Evolutionary conservation across 2,329 filamentous ascomycete species (phyloP), one percentile per base, ranked within the genome.

Genomic region (Talaromyces marneffei): DNA sequence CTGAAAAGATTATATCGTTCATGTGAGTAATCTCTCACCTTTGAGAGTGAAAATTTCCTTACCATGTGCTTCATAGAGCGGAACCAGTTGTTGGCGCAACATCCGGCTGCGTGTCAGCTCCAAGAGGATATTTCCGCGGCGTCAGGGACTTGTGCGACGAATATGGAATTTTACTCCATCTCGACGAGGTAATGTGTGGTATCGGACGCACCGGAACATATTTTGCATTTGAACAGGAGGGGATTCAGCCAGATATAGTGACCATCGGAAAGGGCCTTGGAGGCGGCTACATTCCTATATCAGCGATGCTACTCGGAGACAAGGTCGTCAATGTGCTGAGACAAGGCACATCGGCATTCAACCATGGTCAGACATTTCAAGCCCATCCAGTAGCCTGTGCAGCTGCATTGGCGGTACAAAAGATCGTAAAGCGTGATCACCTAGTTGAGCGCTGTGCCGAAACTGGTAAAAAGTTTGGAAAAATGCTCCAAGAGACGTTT

Each of bases 171-270:
- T 81, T 94, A 0, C 78, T 94, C 20, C 87, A 93, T 53, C 75
- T 93, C 0, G 91, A 94, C 68, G 90, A 93, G 70, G 81, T 91
- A 48, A 90, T 92, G 87, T 82, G 79, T 65, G 84, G 85, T 2
- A 82, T 83, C 75, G 85, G 84, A 8, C 78, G 84, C 5, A 79
- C 77, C 14, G 84, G 83, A 1, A 82, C 80, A 1, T 69, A 84
- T 3, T 83, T 85, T 65, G 84, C 82, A 6, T 87, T 82, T 82
- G 78, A 86, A 64, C 78, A 84, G 55, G 80, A 85, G 61, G 78
- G 71, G n/a, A 77, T 85, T 2, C 76, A 80, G 0, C 85, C 85
- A 0, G 84, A 87, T 66, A 80, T 87, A 20, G 79, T 84, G 67
- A 81, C 83, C 2, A 78, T 86, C 27, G 84, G 83, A 4, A 87